Evolutionary conservation across 768 basidiomycete genomes (phyloP).

Genomic region (Suillus occidentalis): DNA sequence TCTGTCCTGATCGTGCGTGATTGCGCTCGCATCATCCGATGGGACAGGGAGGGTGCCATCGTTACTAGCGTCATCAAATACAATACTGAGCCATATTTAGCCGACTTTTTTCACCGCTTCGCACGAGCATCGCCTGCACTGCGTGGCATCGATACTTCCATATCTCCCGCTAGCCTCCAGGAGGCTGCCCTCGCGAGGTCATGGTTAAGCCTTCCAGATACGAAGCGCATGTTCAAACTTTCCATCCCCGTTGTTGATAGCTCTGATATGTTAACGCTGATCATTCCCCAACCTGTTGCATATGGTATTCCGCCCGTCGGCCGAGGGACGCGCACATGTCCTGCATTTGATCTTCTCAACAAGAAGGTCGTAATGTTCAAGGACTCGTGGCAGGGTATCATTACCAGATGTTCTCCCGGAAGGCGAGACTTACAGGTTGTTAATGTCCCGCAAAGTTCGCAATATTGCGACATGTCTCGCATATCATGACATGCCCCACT

Average conservation of each 20-base stretch:
- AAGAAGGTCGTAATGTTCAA: conserved; percentile 2
- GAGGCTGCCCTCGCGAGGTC: conserved; percentile 8
- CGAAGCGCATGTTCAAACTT: background rate
- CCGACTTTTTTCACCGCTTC: background rate
- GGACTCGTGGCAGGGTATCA: conserved; percentile 6
- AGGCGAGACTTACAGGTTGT: conserved; percentile 5
- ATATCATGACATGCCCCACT: background rate
- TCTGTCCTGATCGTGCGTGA: conserved; percentile 15
- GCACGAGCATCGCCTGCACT: background rate
- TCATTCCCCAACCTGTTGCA: too few species aligned
- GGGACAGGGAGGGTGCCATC: conserved; percentile 17
- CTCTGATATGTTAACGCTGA: background rate
- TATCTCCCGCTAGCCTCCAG: background rate
- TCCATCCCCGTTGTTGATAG: background rate
- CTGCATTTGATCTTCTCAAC: too few species aligned
- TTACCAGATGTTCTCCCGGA: background rate
- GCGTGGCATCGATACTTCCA: background rate
- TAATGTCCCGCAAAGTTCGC: background rate
- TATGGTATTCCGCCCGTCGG: too few species aligned
- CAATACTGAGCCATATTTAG: background rate
- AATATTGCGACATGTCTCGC: background rate
- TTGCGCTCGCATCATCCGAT: conserved; percentile 14
- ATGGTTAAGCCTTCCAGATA: background rate
- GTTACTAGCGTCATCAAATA: conserved; percentile 7
- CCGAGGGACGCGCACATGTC: too few species aligned